Conservation (phyloP, 768 basidiomycete species). For the Tylopilus sp. region DNA sequence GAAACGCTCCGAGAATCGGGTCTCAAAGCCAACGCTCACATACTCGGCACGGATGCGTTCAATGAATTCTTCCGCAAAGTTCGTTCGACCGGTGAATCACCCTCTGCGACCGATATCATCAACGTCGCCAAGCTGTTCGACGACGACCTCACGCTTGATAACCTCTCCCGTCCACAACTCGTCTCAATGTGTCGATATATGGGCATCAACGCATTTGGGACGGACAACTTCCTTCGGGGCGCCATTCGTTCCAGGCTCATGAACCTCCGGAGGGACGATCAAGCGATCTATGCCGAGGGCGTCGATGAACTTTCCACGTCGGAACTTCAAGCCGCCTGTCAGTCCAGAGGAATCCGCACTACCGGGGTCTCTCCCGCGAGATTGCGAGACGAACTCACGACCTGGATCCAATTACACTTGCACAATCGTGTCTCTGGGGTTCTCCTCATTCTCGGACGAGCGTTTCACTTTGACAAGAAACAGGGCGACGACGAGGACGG, state of each 20-base stretch:
- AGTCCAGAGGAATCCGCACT: slow-evolving; percentile 91
- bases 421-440: slow-evolving; percentile 92
- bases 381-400: slow-evolving; percentile 82
- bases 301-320: slow-evolving; percentile 87
- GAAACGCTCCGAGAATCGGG: slow-evolving; percentile 95
- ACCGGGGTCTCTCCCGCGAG: slow-evolving; percentile 82
- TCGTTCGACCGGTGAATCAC: slow-evolving; percentile 92
- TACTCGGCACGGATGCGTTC: slow-evolving; percentile 92
- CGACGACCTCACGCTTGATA: slow-evolving; percentile 96
- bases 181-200: slow-evolving; percentile 98
- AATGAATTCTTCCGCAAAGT: slow-evolving; percentile 99
- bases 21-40: slow-evolving; percentile 87
- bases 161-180: slow-evolving; percentile 95
- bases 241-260: slow-evolving; percentile 81
- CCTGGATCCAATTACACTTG: slow-evolving; percentile 92
- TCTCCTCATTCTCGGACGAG: slow-evolving; percentile 87
- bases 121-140: slow-evolving; percentile 96
- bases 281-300: slow-evolving; percentile 87
- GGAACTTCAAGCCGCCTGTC: slow-evolving; percentile 90
- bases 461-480: slow-evolving; percentile 88
- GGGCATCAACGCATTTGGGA: slow-evolving; percentile 97
- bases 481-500: slow-evolving; percentile 75
- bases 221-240: slow-evolving; percentile 95
- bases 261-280: slow-evolving; percentile 86
- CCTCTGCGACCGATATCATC: slow-evolving; percentile 84